These are phyloP conservation scores for Scedosporium apiospermum DNA, from an alignment of 2,329 filamentous ascomycete species.

Conservation along the genomic window DNA sequence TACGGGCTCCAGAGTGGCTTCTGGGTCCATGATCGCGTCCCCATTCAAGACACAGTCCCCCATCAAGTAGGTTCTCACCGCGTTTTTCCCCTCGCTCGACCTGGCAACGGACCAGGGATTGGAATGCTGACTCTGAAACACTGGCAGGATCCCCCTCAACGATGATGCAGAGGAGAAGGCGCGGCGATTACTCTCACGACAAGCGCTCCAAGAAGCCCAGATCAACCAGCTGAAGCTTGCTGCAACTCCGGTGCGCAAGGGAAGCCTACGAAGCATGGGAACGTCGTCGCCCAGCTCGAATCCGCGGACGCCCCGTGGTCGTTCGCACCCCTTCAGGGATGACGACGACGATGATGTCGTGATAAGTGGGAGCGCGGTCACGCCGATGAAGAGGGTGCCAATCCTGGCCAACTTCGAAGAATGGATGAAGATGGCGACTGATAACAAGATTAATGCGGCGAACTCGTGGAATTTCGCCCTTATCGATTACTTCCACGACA, in stretches of 20 bases:
- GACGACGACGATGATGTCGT: constrained; percentile 52
- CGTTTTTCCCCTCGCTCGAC: constrained; percentile 4
- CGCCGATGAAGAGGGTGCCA: constrained; percentile 91
- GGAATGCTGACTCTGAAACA: neutral
- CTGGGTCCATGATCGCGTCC: constrained; percentile 36
- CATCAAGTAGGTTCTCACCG: constrained; percentile 37
- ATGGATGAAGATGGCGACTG: constrained; percentile 99
- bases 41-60: constrained; percentile 42
- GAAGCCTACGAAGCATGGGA: constrained; percentile 47
- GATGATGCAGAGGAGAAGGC: constrained; percentile 92
- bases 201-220: constrained; percentile 80
- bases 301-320: constrained; percentile 39
- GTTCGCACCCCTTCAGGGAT: constrained; percentile 26
- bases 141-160: constrained; percentile 77
- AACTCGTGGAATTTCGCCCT: constrained; percentile 99
- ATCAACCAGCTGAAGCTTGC: constrained; percentile 86
- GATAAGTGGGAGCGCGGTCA: constrained; percentile 68
- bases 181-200: constrained; percentile 74
- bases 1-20: constrained; percentile 35
- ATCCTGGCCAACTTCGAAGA: constrained; percentile 98
- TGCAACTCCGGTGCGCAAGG: constrained; percentile 59
- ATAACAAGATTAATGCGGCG: constrained; percentile 96
- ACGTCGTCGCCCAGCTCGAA: constrained; percentile 47
- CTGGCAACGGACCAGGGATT: constrained; percentile 11
- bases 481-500: constrained; percentile 99